These are phyloP conservation scores for Colletotrichum sp. DNA, from an alignment of 2,329 filamentous ascomycete genomes.

Conservation along the genomic window DNA sequence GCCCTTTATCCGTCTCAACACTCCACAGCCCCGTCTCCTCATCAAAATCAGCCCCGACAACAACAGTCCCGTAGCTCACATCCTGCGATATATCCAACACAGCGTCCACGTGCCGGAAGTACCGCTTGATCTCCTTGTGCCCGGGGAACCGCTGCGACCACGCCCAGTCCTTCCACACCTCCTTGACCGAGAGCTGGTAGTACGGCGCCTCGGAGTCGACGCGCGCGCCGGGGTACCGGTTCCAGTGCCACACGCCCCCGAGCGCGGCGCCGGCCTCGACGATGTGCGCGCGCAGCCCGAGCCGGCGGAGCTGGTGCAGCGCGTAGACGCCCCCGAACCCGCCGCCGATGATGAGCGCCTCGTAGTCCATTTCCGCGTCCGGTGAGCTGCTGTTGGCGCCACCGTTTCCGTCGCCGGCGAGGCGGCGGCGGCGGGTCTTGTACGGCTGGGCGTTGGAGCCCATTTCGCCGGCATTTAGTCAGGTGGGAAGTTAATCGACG, in stretches of 20 bases:
- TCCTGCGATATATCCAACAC: slow-evolving; percentile 47
- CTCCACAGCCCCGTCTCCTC: slow-evolving; percentile 42
- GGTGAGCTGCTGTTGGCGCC: not conserved
- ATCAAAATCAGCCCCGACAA: slow-evolving; percentile 46
- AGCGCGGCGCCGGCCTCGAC: slow-evolving; percentile 40
- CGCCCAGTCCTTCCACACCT: slow-evolving; percentile 48
- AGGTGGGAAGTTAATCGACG: not conserved
- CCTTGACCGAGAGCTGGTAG: slow-evolving; percentile 39
- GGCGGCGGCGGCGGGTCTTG: not conserved
- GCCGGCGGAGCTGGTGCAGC: slow-evolving; percentile 39
- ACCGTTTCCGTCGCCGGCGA: not conserved
- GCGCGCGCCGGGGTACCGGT: slow-evolving; percentile 46
- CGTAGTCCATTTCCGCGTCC: slow-evolving; percentile 3
- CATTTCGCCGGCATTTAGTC: not conserved
- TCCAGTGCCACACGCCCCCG: slow-evolving; percentile 50
- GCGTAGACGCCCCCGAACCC: slow-evolving; percentile 28
- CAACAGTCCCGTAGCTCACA: slow-evolving; percentile 46
- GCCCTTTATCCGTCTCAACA: slow-evolving; percentile 45
- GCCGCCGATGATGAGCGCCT: slow-evolving; percentile 28
- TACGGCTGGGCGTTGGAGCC: not conserved
- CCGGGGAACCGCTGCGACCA: slow-evolving; percentile 46
- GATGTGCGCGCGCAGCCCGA: slow-evolving; percentile 38
- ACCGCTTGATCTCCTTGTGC: slow-evolving; percentile 43
- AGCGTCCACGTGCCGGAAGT: slow-evolving; percentile 52
- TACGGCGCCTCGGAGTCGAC: slow-evolving; percentile 40